Percentiles rank a stretch among this genome's conserved stretches.
Conservation (phyloP, 2,329 filamentous ascomycete species). For the Emergomyces orientalis region DNA sequence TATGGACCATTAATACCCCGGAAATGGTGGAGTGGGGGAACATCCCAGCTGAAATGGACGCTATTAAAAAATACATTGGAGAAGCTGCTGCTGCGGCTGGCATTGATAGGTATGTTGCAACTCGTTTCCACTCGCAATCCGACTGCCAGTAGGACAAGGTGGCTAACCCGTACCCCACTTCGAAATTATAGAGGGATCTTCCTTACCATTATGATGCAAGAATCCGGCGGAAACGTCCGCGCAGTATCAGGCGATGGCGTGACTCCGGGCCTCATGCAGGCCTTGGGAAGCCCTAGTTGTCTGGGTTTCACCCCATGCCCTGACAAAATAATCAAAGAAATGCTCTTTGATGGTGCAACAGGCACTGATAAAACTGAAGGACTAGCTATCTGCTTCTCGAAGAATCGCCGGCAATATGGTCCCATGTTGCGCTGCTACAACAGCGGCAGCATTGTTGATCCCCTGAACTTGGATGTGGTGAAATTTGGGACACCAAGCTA, state of each 20-base stretch:
- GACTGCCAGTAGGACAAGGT: background rate
- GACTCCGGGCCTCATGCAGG: slow-evolving; percentile 7
- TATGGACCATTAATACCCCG: background rate
- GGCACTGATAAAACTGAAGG: background rate
- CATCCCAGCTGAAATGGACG: background rate
- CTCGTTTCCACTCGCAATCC: background rate
- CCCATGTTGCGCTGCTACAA: slow-evolving; percentile 8
- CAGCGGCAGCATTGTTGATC: background rate
- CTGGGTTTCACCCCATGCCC: background rate
- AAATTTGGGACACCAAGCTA: slow-evolving; percentile 1
- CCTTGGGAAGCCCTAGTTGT: slow-evolving; percentile 1
- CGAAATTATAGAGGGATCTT: background rate
- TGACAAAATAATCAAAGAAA: background rate
- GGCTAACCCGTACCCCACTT: no score
- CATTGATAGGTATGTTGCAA: slow-evolving; percentile 4
- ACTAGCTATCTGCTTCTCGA: background rate
- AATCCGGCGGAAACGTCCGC: slow-evolving; percentile 3
- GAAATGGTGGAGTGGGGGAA: background rate
- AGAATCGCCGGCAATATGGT: background rate
- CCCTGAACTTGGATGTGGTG: background rate
- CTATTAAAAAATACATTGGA: background rate
- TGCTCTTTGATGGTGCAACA: background rate
- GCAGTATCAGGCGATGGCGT: background rate
- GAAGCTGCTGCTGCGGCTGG: background rate
- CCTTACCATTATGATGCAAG: slow-evolving; percentile 7